Evolutionary conservation across 2,329 filamentous ascomycete species (phyloP), one percentile per base, ranked within the genome.

Genomic region (Fusarium sp.): DNA sequence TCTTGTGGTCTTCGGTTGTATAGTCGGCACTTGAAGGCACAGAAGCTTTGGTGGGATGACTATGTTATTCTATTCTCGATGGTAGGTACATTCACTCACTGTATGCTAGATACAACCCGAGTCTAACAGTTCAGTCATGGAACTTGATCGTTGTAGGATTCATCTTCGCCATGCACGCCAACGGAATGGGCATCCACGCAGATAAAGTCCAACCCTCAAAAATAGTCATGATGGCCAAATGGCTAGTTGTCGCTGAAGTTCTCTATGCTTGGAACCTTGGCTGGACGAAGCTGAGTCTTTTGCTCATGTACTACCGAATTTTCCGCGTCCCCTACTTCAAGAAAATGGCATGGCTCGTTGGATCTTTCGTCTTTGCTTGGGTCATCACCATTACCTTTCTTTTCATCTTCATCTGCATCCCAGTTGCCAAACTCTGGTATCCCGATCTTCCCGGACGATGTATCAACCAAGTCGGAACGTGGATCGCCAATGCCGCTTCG

Each of bases 301-400:
- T 89, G 50, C 78, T 87, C 47, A 87, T 89, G 85, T 88, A 88
- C 80, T 83, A 83, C 74, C 85, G 86, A 74, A 87, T 89, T 70
- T 89, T 89, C 76, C 84, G 80, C 26, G 79, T 84, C 9, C 79
- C 80, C 1, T 82, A 81, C 65, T 85, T 88, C 68, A 83, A 83
- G 73, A 83, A 80, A 66, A 82, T 82, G 75, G 81, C 82, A 3
- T 83, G 82, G 73, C 75, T 79, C 6, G 80, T 88, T 10, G 84
- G 82, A 14, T 67, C 73, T 22, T 83, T 89, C 12, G 82, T 85
- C 42, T 80, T 87, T 64, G 78, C 79, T 28, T 89, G 87, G 86
- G 83, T 84, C 36, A 78, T 88, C 38, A 81, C 81, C 63, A 85
- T 87, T 69, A 85, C 84, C 14, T 85, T 86, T 58, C 80, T 87